Evolutionary conservation across 75 land plant species (phyloP).

Genomic region (Gnetum montanum): DNA sequence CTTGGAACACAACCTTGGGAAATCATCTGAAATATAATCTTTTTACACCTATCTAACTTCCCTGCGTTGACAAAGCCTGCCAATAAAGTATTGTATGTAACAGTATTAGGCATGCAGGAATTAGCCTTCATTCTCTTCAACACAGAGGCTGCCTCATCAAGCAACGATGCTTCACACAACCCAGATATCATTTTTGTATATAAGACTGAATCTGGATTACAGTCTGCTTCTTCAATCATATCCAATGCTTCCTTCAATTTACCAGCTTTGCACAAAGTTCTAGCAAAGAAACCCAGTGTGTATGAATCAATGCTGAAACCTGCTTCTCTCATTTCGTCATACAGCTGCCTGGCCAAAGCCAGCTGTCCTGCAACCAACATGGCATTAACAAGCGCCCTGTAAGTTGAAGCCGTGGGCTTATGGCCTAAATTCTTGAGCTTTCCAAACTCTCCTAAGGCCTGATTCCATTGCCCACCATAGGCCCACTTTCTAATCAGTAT

Average conservation of each 20-base stretch:
- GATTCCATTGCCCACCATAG: conserved; percentile 42
- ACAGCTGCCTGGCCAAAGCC: conserved; percentile 41
- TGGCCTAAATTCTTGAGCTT: conserved; percentile 65
- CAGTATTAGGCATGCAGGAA: conserved; percentile 59
- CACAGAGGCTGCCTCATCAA: conserved; percentile 57
- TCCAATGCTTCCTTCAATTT: conserved; percentile 47
- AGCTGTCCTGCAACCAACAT: conserved; percentile 28
- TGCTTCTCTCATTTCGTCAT: conserved; percentile 37
- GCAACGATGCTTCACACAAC: conserved; percentile 56
- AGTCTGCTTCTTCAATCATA: conserved; percentile 45
- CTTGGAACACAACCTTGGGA: conserved; percentile 58
- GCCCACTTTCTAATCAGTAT: conserved; percentile 40
- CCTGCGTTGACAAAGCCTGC: conserved; percentile 43
- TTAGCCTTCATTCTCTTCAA: conserved; percentile 41
- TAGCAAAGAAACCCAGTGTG: conserved; percentile 38
- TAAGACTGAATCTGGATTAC: conserved; percentile 35
- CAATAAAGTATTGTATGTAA: conserved; percentile 50
- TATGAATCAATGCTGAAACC: conserved; percentile 37
- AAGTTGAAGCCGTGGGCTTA: conserved; percentile 38
- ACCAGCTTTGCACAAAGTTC: conserved; percentile 47
- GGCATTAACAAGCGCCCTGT: conserved; percentile 41
- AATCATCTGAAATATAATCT: conserved; percentile 55
- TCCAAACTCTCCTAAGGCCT: conserved; percentile 54
- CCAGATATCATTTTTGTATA: conserved; percentile 65
- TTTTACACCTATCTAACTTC: conserved; percentile 53